Evolutionary conservation across 2,329 filamentous ascomycete genomes (phyloP), one percentile per base, ranked within the genome.

Genomic region (Alternaria atra): DNA sequence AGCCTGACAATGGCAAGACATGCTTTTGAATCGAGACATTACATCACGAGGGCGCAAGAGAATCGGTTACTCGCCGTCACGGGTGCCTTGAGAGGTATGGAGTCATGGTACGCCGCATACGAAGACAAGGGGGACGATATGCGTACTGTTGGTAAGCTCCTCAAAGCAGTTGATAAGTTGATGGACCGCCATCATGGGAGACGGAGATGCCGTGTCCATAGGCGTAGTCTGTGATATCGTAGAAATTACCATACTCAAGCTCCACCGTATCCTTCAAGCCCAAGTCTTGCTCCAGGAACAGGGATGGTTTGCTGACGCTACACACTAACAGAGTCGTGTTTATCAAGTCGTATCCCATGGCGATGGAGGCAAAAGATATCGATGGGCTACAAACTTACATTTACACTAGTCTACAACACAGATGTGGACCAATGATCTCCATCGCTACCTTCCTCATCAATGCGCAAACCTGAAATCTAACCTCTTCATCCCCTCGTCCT

Each of bases 391-490:
- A 27, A 15, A 3, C 6, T 27, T 15, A n/a, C n/a, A 6, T 44
- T 2, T 20, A 44, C 13, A 44, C 13, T 27, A 44, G 23, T n/a
- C 13, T 15, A 29, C 6, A 44, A 27, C 4, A 27, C 42, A 44
- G 25, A 27, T 27, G 8, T 27, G 5, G 13, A 7, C 17, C 10
- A 5, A 27, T 17, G 27, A 17, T 20, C 20, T 23, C 20, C 13
- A 39, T 39, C 42, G 15, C 37, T 4, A 15, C 4, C n/a, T 4
- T 32, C 32, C 10, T 25, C 39, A 20, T 53, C 51, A 75, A 32
- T 76, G 73, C 29, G 66, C 70, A 53, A 76, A 76, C n/a, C 73
- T 63, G 20, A 76, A 75, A 20, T 75, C 72, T 34, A 75, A 35
- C 30, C 73, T 66, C 61, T 73, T 73, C 63, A 69, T 75, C 0